Evolutionary conservation across 2,329 filamentous ascomycete species (phyloP), one percentile per base, ranked within the genome.

Genomic region (Periconia sp.): DNA sequence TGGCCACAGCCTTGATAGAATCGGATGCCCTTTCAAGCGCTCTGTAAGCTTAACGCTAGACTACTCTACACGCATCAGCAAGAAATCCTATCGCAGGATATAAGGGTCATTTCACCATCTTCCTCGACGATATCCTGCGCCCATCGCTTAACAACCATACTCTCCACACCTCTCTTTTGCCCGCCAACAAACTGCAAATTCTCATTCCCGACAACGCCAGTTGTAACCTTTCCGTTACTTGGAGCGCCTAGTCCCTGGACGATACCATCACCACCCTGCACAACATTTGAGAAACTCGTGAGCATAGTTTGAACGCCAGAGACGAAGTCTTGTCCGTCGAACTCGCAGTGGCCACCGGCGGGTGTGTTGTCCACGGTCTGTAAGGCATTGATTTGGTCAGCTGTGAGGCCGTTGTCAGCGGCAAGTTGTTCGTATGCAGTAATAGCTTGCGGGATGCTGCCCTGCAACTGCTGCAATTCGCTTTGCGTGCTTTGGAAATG

Each of bases 281-380:
- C 75, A 12, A 83, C 71, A 40, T 74, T 75, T 3, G 72, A 71
- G 59, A 76, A 84, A 50, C 74, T 79, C 21, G 77, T 68, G 7
- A 77, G 68, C 68, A 83, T 76, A n/a, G 80, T 68, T 68, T 83
- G 80, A 22, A 83, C 76, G 9, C 81, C 80, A n/a, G 70, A 74
- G 8, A 76, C 74, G 50, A 83, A 84, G 8, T 65, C 76, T 54
- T 76, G 50, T 10, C 69, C 77, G 57, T 84, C 81, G 45, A 84
- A 84, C 38, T 73, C 79, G 66, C 81, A 84, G 61, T 84, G 81
- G 0, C 80, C 80, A 25, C 79, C 80, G 16, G 71, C 65, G 2
- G 80, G 80, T 3, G 75, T 73, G 50, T 80, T 82, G 51, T 84
- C 77, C 1, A 80, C 78, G 1, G 81, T 84, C 69, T 82, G 79